Percentiles rank a stretch among this genome's conserved stretches.
These are phyloP conservation scores for Mycena leptocephala DNA, from an alignment of 768 basidiomycete genomes.

Conservation along the genomic window DNA sequence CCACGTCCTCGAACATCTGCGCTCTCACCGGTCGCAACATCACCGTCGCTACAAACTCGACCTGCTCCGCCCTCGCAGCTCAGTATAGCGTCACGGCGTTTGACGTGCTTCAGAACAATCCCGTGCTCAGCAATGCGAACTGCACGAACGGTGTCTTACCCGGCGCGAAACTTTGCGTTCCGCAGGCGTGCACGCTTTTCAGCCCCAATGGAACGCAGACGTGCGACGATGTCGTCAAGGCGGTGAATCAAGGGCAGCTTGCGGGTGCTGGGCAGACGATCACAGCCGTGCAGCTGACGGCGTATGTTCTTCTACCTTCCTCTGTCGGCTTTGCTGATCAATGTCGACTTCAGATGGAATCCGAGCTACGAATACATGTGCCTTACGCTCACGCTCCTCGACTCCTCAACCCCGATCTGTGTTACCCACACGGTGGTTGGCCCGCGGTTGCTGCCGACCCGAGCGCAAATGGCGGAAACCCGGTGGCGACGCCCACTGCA, in stretches of 20 bases:
- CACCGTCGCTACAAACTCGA: background rate
- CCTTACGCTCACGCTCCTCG: background rate
- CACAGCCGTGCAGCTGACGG: background rate
- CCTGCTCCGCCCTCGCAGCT: background rate
- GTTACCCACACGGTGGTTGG: background rate
- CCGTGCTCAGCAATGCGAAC: background rate
- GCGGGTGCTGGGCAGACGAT: background rate
- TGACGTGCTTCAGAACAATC: background rate
- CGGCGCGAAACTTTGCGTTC: background rate
- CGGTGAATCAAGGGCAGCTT: background rate
- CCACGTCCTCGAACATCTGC: background rate
- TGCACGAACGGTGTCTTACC: background rate
- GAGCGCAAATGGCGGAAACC: background rate
- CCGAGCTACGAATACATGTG: background rate
- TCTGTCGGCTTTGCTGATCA: background rate
- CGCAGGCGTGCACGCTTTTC: background rate
- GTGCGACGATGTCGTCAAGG: background rate
- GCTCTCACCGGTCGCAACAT: background rate
- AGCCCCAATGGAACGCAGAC: background rate
- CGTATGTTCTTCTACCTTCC: background rate
- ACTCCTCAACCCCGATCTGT: background rate
- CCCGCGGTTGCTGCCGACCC: background rate
- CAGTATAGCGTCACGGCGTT: background rate
- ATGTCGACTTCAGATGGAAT: too few species aligned
- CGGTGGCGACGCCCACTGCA: conserved; percentile 17